phyloP scores from a whole-genome alignment of 345 rosid species.

The Capsella bursapastoris region DNA sequence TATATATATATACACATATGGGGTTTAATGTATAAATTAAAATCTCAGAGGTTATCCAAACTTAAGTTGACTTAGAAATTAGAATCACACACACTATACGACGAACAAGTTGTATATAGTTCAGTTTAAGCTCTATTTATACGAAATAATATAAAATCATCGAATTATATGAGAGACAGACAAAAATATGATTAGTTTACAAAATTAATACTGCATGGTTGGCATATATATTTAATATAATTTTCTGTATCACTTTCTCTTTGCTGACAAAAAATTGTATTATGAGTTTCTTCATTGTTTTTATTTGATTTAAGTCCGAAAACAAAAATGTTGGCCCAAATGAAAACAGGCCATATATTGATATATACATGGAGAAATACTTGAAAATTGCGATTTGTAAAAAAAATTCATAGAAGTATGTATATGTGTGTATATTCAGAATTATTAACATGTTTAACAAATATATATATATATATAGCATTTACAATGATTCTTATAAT shows the following conservation, averaged over 20 bases:
- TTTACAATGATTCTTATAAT: too few relatives aligned
- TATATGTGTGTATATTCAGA: neutral
- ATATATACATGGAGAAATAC: too few relatives aligned
- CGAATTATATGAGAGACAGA: constrained; percentile 29
- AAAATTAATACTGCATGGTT: constrained; percentile 1
- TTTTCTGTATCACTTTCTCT: too few relatives aligned
- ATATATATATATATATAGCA: too few relatives aligned
- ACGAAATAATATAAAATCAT: neutral
- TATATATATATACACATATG: neutral
- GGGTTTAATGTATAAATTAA: constrained; percentile 23
- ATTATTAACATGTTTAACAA: neutral
- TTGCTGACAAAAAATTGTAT: too few relatives aligned
- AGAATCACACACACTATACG: constrained; percentile 29
- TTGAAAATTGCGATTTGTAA: neutral
- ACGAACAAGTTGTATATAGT: constrained; percentile 26
- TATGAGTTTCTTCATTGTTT: too few relatives aligned
- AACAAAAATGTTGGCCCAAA: neutral
- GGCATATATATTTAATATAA: too few relatives aligned
- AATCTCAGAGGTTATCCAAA: constrained; percentile 33
- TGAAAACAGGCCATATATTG: too few relatives aligned
- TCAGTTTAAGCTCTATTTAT: neutral
- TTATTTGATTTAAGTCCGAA: neutral
- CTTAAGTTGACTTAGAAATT: constrained; percentile 35
- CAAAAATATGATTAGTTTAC: neutral
- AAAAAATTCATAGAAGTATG: neutral